Evolutionary conservation across 805 yeast genomes (phyloP).

Genomic region (Maudiozyma serrabonitensis): DNA sequence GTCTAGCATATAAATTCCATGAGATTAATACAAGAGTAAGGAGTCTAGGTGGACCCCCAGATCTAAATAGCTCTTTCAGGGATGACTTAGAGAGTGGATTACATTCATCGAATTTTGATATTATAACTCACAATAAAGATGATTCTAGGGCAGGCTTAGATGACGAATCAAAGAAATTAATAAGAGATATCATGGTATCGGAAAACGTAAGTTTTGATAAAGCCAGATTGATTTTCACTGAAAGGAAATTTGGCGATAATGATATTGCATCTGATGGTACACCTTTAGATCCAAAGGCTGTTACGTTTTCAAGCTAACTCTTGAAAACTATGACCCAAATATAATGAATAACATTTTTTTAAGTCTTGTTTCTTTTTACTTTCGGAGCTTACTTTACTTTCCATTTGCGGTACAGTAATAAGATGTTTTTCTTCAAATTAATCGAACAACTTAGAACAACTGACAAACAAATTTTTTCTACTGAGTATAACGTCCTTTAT

Average conservation of each 20-base stretch:
- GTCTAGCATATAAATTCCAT: conserved; percentile 8
- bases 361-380: no score
- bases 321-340: not conserved
- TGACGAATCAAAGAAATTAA: conserved; percentile 40
- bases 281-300: conserved; percentile 58
- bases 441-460: no score
- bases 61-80: conserved; percentile 28
- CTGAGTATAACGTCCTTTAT: no score
- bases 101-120: conserved; percentile 48
- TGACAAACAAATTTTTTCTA: no score
- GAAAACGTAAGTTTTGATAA: conserved; percentile 51
- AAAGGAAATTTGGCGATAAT: conserved; percentile 37
- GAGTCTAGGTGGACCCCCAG: conserved; percentile 18
- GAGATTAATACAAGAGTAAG: conserved; percentile 14
- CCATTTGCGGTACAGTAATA: no score
- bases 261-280: conserved; percentile 56
- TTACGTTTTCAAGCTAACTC: conserved; percentile 31
- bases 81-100: conserved; percentile 52
- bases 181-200: conserved; percentile 45
- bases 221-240: conserved; percentile 50
- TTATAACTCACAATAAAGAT: conserved; percentile 35
- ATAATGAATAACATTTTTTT: no score
- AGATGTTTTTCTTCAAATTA: no score
- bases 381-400: no score
- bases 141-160: conserved; percentile 60